These are phyloP conservation scores for Neofusicoccum laricinum DNA, from an alignment of 2,329 filamentous ascomycete genomes.

Conservation along the genomic window DNA sequence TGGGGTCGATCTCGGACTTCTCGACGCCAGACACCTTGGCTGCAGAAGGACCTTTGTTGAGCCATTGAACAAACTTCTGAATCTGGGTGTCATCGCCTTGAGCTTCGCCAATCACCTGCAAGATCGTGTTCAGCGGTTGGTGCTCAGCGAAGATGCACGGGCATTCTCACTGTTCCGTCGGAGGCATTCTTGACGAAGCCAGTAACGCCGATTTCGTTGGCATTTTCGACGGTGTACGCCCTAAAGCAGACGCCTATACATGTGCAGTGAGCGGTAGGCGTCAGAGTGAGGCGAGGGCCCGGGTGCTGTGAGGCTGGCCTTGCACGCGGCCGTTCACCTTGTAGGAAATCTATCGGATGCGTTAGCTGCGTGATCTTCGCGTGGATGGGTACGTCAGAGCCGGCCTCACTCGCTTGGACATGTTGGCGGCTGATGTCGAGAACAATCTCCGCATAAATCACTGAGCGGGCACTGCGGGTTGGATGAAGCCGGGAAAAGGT, in stretches of 20 bases:
- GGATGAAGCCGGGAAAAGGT: not conserved
- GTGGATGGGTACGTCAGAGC: not conserved
- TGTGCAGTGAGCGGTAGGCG: not conserved
- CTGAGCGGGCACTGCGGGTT: not conserved
- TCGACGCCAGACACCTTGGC: conserved; percentile 74
- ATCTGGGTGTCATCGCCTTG: conserved; percentile 69
- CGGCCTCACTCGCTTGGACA: conserved; percentile 12
- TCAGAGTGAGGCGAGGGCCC: not conserved
- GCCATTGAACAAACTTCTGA: conserved; percentile 67
- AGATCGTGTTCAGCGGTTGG: not conserved
- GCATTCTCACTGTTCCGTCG: conserved; percentile 41
- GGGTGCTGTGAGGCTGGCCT: conserved; percentile 25
- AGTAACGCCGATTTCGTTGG: conserved; percentile 42
- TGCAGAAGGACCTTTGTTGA: conserved; percentile 70
- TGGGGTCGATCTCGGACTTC: conserved; percentile 61
- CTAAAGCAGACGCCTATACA: conserved; percentile 49
- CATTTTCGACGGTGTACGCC: conserved; percentile 43
- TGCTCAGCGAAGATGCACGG: not conserved
- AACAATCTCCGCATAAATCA: not conserved
- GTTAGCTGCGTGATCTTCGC: not conserved
- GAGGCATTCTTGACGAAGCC: conserved; percentile 46
- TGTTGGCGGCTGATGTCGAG: conserved; percentile 1
- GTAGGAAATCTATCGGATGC: conserved; percentile 42
- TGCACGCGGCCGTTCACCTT: conserved; percentile 48
- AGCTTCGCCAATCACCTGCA: conserved; percentile 84